Evolutionary conservation across 106 monocot species (phyloP).

Genomic region (Phalaenopsis aphrodite): DNA sequence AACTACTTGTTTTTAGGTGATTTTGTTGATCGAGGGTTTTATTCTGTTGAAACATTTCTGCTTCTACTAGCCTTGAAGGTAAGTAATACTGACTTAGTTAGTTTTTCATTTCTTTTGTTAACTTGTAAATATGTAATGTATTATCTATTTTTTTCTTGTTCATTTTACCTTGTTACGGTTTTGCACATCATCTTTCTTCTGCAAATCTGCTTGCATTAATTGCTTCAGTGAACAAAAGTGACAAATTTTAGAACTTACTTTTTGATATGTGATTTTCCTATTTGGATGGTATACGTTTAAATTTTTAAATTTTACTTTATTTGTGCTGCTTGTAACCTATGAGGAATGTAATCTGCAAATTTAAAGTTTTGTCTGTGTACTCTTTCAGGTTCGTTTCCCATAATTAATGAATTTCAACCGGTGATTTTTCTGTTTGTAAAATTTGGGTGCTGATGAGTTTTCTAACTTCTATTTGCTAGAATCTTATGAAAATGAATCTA

Average conservation of each 20-base stretch:
- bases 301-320: neutral
- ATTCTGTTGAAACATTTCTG: slow-evolving; percentile 98
- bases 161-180: neutral
- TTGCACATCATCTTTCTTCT: neutral
- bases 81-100: neutral
- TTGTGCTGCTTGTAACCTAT: neutral
- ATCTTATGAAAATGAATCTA: neutral
- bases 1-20: slow-evolving; percentile 97
- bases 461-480: neutral
- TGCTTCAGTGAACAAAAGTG: neutral
- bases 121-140: neutral
- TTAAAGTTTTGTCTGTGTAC: neutral
- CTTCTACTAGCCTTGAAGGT: slow-evolving; percentile 95
- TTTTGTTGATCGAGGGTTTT: slow-evolving; percentile 98
- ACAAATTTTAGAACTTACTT: neutral
- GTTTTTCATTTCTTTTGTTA: neutral
- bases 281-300: neutral
- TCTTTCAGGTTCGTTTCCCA: neutral
- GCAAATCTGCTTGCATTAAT: neutral
- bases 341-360: neutral
- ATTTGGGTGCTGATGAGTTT: neutral
- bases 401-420: neutral
- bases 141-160: neutral
- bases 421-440: neutral
- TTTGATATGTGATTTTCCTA: neutral